A percentile compares a stretch with the other conserved stretches of the same genome.
phyloP scores from a whole-genome alignment of 2,329 filamentous ascomycete genomes.

The Fonsecaea pugnacius region DNA sequence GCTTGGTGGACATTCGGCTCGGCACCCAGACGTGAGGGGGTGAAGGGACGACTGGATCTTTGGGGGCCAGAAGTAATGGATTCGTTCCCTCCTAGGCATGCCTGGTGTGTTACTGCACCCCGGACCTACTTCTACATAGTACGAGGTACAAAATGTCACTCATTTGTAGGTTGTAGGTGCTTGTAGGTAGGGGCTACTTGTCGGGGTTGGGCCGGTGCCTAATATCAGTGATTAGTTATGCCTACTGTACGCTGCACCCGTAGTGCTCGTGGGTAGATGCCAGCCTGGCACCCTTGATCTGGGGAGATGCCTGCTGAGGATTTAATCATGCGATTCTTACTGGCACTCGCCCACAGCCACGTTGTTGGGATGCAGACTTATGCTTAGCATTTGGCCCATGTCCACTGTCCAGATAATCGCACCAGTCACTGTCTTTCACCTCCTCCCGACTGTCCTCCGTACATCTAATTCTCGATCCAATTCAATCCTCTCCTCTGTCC shows the following conservation, averaged over 20 bases:
- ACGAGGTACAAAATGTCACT: background rate
- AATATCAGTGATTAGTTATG: background rate
- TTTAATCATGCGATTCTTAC: background rate
- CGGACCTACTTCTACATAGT: too few species aligned
- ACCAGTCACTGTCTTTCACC: background rate
- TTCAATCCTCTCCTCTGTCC: background rate
- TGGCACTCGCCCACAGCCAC: background rate
- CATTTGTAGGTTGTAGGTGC: background rate
- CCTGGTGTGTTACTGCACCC: too few species aligned
- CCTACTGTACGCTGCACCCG: background rate
- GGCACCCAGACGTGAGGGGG: too few species aligned
- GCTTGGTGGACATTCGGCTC: too few species aligned
- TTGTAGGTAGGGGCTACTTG: background rate
- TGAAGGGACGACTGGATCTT: too few species aligned
- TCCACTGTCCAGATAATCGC: background rate
- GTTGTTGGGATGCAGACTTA: conserved; percentile 1
- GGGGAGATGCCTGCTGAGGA: background rate
- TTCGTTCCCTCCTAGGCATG: too few species aligned
- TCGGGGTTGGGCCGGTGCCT: background rate
- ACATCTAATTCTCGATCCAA: background rate
- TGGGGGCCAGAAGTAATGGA: too few species aligned
- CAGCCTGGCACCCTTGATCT: background rate
- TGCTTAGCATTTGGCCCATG: background rate
- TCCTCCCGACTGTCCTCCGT: background rate
- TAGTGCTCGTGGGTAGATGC: background rate